Base-by-base conservation (phyloP, 345 rosid genomes). In the Ailanthus altissimus region DNA sequence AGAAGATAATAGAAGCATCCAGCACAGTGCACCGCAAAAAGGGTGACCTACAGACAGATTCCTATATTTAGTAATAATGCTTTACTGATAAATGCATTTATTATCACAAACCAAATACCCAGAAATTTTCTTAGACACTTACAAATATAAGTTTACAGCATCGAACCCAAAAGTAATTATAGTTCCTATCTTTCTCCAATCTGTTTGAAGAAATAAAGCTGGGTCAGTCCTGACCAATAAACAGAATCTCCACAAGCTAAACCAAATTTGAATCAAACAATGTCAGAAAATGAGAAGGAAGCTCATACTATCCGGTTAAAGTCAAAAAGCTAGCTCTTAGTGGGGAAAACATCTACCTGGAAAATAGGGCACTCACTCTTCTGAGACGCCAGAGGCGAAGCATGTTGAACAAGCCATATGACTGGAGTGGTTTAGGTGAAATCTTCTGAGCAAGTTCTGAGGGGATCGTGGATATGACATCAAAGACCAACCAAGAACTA, bases 381-480 rank as follows among this genome's bases (percentile, higher is more conserved):
- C 99, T 87, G 28, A 96, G 92, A 81, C 99, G 99, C 99, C 99
- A 93, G 1, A 93, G 97, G 70, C 99, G 93, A 77, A 96, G 95
- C 98, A 96, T 92, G 83, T 89, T 93, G 82, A 91, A 91, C 2
- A 89, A 83, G 57, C 94, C 97, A 81, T 92, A 96, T 0, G 88
- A 71, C 53, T 51, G 82, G 60, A 90, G 53, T 5, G 86, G 73
- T 74, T 87, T 77, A 20, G 97, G 89, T 43, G 87, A 83, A 25
- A 93, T 84, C 81, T 76, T 96, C 74, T 71, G 60, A 38, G 89
- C 95, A 28, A 89, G 86, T 72, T 96, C 98, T 8, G 97, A 81
- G 13, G 99, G 99, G 43, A 88, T 82, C 0, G 97, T 90, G 70
- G 99, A 92, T 23, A 92, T 79, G 61, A 91, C 74, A 77, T 96